Evolutionary conservation across 495 filamentous ascomycete genomes (phyloP).

Genomic region (Xylaria sp.): DNA sequence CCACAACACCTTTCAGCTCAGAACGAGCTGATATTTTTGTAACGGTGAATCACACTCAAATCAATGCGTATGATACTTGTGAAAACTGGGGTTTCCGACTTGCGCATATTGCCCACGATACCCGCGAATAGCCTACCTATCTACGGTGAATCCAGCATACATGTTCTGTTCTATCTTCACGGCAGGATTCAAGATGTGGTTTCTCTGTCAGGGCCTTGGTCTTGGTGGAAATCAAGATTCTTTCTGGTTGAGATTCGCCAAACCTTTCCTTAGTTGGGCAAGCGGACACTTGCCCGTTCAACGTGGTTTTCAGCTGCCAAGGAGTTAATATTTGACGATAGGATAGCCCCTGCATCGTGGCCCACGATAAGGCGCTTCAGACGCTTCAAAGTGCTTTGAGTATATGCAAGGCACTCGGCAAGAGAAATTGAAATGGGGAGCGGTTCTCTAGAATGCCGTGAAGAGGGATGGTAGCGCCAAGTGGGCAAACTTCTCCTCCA

Average conservation of each 20-base stretch:
- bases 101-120: neutral
- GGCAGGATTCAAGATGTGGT: neutral
- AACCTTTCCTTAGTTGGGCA: conserved; percentile 21
- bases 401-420: conserved; percentile 3
- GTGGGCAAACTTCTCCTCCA: conserved; percentile 6
- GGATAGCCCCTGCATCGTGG: conserved; percentile 18
- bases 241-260: neutral
- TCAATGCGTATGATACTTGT: neutral
- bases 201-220: neutral
- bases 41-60: neutral
- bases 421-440: neutral
- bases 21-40: neutral
- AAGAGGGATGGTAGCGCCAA: neutral
- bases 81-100: neutral
- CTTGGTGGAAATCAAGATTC: neutral
- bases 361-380: conserved; percentile 3
- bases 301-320: conserved; percentile 24
- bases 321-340: conserved; percentile 2
- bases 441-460: neutral
- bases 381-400: conserved; percentile 1
- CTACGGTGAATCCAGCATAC: neutral
- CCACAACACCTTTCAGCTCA: conserved; percentile 17
- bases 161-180: neutral
- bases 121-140: neutral
- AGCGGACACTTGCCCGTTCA: conserved; percentile 11